phyloP scores from a whole-genome alignment of 768 basidiomycete species.

The Russula virescens region DNA sequence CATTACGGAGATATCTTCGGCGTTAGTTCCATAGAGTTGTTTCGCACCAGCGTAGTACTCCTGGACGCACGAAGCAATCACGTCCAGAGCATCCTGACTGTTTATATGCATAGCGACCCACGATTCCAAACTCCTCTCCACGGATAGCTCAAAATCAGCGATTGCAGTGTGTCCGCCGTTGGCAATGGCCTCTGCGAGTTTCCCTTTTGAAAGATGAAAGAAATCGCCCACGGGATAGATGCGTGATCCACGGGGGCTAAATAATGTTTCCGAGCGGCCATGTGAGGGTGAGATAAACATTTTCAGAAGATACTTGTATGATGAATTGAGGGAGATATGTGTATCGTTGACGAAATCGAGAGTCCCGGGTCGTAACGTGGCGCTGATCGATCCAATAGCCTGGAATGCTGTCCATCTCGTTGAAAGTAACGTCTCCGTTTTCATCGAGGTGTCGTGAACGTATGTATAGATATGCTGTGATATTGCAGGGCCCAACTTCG shows the following conservation, averaged over 20 bases:
- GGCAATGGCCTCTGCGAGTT: neutral
- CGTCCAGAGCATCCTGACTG: neutral
- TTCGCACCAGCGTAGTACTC: constrained; percentile 9
- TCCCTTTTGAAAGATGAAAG: neutral
- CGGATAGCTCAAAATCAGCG: constrained; percentile 12
- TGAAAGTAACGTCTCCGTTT: neutral
- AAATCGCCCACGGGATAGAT: neutral
- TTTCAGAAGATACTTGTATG: neutral
- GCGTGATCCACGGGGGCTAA: neutral
- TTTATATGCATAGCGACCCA: neutral
- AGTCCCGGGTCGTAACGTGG: neutral
- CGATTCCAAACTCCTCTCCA: neutral
- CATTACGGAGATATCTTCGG: constrained; percentile 34
- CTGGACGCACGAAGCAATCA: constrained; percentile 9
- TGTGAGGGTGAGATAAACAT: neutral
- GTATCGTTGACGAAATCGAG: constrained; percentile 2
- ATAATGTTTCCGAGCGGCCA: neutral
- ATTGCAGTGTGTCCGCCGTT: neutral
- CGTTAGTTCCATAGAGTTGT: constrained; percentile 2
- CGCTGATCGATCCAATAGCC: neutral
- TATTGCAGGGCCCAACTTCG: constrained; percentile 20
- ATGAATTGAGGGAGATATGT: neutral
- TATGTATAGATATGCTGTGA: neutral
- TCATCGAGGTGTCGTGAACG: neutral
- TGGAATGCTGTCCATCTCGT: constrained; percentile 11